Evolutionary conservation across 345 rosid genomes (phyloP), one percentile per base, ranked within the genome.

Genomic region (Viola odorata): DNA sequence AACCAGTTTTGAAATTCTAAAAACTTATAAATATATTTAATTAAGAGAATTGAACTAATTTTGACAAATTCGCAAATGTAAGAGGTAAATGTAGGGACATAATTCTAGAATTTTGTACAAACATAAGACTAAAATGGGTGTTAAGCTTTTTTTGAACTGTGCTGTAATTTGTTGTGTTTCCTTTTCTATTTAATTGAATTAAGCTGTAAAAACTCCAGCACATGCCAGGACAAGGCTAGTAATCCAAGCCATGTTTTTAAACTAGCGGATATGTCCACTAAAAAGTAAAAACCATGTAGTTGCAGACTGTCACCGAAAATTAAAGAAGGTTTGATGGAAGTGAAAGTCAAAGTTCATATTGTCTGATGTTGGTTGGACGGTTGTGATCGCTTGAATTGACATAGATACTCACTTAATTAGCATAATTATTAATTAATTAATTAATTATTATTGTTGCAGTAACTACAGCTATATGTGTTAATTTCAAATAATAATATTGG

Each of bases 271-370:
- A 61, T n/a, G n/a, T 23, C 17, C 60, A 61, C 64, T 66, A 73
- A 69, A 71, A 37, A 75, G 64, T 76, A 10, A n/a, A 47, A 23
- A 23, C 32, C 32, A 23, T 23, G 32, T 23, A 60, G 48, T 12
- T 40, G 36, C 13, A 42, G 40, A 23, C 32, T 57, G 14, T 51
- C 42, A 17, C 53, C 41, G 23, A 41, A 68, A n/a, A n/a, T n/a
- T n/a, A n/a, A 45, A 45, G 36, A 51, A 58, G 9, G 65, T 61
- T 73, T 53, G 70, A 60, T 45, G 60, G 40, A 53, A 54, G 75
- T 69, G 80, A 78, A 85, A 82, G 85, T 82, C 85, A 82, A 79
- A 66, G 72, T 76, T 77, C 64, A 67, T 69, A 73, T 76, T 76
- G 88, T 78, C 81, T 70, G 80, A 66, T 74, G 53, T 66, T 39